Percentiles rank a stretch among this genome's conserved stretches.
Evolutionary conservation across 164 flowering plant species (phyloP).

Genomic region (Nelumbo lutea): DNA sequence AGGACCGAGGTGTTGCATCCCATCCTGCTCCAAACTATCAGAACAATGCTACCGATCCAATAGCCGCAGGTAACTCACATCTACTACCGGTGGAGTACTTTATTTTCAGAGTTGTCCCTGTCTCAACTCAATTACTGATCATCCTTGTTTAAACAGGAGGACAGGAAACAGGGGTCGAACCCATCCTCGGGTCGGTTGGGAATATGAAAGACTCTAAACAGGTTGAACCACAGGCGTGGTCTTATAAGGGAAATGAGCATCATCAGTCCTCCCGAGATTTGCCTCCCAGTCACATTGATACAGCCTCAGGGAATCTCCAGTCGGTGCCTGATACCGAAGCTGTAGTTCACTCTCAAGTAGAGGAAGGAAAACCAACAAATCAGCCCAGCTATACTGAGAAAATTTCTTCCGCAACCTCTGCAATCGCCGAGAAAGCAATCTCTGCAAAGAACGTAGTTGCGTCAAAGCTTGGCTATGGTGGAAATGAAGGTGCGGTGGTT

Average conservation of each 20-base stretch:
- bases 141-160: constrained; percentile 25
- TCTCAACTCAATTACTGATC: no score
- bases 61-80: constrained; percentile 19
- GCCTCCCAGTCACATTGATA: constrained; percentile 1
- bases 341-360: constrained; percentile 4
- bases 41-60: constrained; percentile 36
- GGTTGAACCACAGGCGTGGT: neutral
- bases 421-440: constrained; percentile 21
- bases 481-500: neutral
- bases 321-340: constrained; percentile 3
- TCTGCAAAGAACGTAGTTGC: constrained; percentile 23
- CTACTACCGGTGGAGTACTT: no score
- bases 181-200: constrained; percentile 28
- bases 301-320: constrained; percentile 2
- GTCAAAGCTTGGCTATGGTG: constrained; percentile 27
- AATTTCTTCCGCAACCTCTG: constrained; percentile 26
- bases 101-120: no score
- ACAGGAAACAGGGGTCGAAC: constrained; percentile 31
- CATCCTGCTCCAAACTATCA: constrained; percentile 27
- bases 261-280: constrained; percentile 50
- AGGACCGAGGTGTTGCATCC: constrained; percentile 7
- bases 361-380: neutral
- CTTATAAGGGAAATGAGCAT: constrained; percentile 36
- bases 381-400: constrained; percentile 22
- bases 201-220: constrained; percentile 28